Percentiles rank a stretch among this genome's conserved stretches.
Conservation (phyloP, 148 eudicot species). For the Arctostaphylos glauca region DNA sequence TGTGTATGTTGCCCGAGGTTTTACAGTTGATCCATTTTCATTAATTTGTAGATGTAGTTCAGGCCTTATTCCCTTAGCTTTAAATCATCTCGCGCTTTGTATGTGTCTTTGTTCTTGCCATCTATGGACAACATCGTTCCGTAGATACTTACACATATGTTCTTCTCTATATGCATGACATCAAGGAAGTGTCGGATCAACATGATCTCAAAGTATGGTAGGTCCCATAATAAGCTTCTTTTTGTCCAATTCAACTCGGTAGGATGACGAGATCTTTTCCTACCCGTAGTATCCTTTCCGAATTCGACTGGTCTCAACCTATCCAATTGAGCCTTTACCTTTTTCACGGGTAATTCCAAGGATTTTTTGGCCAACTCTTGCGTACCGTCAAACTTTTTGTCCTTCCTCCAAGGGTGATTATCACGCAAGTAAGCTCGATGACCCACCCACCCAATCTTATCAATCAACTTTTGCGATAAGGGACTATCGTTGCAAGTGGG, state of each 20-base stretch:
- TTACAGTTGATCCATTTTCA: not conserved
- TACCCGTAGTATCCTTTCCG: too few species aligned
- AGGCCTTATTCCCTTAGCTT: not conserved
- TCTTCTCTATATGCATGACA: constrained; percentile 11
- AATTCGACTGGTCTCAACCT: not conserved
- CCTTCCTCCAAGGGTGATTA: not conserved
- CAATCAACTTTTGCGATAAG: not conserved
- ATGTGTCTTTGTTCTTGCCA: not conserved
- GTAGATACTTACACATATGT: not conserved
- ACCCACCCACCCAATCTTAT: not conserved
- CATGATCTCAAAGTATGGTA: not conserved
- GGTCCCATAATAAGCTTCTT: not conserved
- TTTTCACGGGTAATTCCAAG: not conserved
- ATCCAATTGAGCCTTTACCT: not conserved
- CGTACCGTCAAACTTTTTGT: not conserved
- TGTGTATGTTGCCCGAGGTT: not conserved
- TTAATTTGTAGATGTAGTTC: not conserved
- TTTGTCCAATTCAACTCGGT: constrained; percentile 6
- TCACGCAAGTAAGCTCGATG: not conserved
- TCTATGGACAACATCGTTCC: not conserved
- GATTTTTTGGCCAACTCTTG: not conserved
- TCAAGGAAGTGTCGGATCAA: not conserved
- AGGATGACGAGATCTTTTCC: too few species aligned
- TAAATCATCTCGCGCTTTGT: not conserved
- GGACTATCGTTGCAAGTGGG: not conserved